phyloP scores from a whole-genome alignment of 2,329 filamentous ascomycete species.

The Zymoseptoria ardabiliae region DNA sequence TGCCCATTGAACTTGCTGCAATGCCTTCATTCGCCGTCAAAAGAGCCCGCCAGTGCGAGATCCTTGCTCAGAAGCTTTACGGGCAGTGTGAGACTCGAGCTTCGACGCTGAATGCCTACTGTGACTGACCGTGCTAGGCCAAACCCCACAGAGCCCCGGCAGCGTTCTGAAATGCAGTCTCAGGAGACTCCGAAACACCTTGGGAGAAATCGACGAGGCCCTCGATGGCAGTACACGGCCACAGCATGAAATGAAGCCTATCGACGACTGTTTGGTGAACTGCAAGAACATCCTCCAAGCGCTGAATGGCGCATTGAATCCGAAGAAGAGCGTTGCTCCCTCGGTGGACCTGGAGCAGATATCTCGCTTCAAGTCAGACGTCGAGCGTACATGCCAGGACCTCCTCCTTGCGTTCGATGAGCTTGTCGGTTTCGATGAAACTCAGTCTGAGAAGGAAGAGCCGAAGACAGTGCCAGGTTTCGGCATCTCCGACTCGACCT shows the following conservation, averaged over 20 bases:
- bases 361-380: neutral
- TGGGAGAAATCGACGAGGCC: slow-evolving; percentile 16
- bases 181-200: slow-evolving; percentile 13
- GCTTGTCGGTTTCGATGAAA: slow-evolving; percentile 1
- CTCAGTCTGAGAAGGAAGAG: neutral
- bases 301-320: slow-evolving; percentile 8
- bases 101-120: neutral
- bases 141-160: slow-evolving; percentile 6
- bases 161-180: slow-evolving; percentile 7
- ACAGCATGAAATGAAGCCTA: neutral
- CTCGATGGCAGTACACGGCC: slow-evolving; percentile 1
- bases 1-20: neutral
- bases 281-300: slow-evolving; percentile 9
- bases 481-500: neutral
- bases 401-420: neutral
- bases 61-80: slow-evolving; percentile 11
- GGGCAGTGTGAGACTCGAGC: slow-evolving; percentile 7
- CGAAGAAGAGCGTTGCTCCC: neutral
- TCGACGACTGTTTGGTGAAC: slow-evolving; percentile 2
- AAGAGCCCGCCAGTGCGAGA: neutral
- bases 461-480: neutral
- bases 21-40: neutral
- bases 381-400: neutral
- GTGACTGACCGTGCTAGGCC: slow-evolving; percentile 2
- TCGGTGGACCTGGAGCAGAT: neutral